phyloP scores from a whole-genome alignment of 306 rosid species.

The Acmispon strigosus region DNA sequence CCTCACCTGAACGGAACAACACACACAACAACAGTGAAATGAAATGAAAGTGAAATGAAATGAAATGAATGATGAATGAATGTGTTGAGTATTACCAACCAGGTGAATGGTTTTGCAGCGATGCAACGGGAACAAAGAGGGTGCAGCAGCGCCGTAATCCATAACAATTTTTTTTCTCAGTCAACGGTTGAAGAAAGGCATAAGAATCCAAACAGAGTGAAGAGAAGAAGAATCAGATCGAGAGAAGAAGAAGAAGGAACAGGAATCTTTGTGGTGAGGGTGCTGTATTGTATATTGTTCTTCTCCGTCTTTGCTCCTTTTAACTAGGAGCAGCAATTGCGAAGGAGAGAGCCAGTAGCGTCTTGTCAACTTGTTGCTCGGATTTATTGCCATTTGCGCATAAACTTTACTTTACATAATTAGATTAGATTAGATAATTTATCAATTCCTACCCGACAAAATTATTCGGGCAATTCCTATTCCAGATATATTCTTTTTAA shows the following conservation, averaged over 20 bases:
- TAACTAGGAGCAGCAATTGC: background rate
- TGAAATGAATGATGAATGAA: background rate
- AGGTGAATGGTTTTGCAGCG: conserved; percentile 73
- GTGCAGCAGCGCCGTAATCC: conserved; percentile 41
- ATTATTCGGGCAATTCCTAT: background rate
- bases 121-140: conserved; percentile 48
- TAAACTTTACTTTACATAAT: background rate
- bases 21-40: too few species aligned
- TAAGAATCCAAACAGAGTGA: background rate
- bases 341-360: background rate
- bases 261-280: background rate
- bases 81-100: conserved; percentile 34
- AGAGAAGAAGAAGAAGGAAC: background rate
- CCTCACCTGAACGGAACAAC: conserved; percentile 52
- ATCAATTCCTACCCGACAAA: background rate
- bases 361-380: background rate
- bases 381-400: background rate
- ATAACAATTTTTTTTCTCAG: conserved; percentile 2
- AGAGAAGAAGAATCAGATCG: conserved; percentile 2
- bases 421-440: too few species aligned
- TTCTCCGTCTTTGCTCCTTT: background rate
- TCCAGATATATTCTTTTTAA: background rate
- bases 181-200: background rate
- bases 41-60: background rate
- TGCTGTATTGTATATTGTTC: background rate